Conservation (phyloP, 495 filamentous ascomycete genomes). For the Delitschia confertaspora region DNA sequence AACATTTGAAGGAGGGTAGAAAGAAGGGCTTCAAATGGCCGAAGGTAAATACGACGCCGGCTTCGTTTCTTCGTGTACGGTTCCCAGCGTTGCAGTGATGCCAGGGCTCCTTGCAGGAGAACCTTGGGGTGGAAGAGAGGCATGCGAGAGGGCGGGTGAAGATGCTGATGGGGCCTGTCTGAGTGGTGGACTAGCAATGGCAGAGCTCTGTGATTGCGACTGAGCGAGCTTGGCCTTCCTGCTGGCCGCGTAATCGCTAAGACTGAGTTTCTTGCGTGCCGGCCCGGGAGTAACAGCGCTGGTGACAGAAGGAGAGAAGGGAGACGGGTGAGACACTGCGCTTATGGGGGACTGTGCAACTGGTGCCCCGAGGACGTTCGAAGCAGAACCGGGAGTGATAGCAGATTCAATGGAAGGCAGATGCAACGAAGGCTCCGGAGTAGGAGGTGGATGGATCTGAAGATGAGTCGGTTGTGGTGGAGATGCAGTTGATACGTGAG, state of each 20-base stretch:
- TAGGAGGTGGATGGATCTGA: constrained; percentile 16
- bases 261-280: constrained; percentile 59
- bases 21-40: too few species aligned
- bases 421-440: constrained; percentile 32
- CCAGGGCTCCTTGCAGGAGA: constrained; percentile 4
- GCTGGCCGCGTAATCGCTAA: constrained; percentile 65
- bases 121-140: constrained; percentile 11
- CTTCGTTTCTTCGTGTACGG: constrained; percentile 8
- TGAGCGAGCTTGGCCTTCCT: constrained; percentile 36
- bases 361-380: constrained; percentile 21
- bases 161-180: background rate
- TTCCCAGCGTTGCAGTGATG: constrained; percentile 1
- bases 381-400: constrained; percentile 25
- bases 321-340: constrained; percentile 30
- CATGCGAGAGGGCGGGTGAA: constrained; percentile 13
- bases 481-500: background rate
- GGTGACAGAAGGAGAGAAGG: constrained; percentile 39
- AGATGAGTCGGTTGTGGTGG: constrained; percentile 14
- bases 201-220: background rate
- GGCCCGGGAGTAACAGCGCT: constrained; percentile 48
- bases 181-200: background rate
- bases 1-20: too few species aligned
- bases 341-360: constrained; percentile 47
- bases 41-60: too few species aligned
- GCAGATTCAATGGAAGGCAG: constrained; percentile 38